Evolutionary conservation across 139 green algal genomes (phyloP).

Genomic region (Micromonas commoda): DNA sequence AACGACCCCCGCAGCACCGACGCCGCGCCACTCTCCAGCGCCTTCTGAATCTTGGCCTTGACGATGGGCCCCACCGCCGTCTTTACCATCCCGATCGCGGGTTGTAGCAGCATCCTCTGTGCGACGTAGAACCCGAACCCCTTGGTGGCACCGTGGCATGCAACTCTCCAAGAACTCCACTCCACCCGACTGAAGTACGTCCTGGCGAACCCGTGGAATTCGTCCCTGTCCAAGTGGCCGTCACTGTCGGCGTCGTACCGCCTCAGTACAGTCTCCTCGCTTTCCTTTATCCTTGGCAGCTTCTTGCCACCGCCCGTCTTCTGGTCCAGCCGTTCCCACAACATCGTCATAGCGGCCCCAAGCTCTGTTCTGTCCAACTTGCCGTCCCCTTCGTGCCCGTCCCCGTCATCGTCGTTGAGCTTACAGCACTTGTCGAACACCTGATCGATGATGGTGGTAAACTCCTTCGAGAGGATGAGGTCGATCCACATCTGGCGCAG

Average conservation of each 20-base stretch:
- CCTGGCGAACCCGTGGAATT: not conserved
- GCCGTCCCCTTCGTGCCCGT: too few species aligned
- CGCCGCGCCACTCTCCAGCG: too few species aligned
- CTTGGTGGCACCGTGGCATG: too few species aligned
- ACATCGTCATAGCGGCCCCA: not conserved
- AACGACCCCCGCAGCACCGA: too few species aligned
- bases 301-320: not conserved
- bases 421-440: not conserved
- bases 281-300: not conserved
- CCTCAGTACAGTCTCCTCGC: not conserved
- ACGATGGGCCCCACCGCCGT: too few species aligned
- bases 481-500: not conserved
- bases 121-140: too few species aligned
- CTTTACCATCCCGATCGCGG: too few species aligned
- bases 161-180: not conserved
- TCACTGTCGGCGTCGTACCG: not conserved
- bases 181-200: not conserved
- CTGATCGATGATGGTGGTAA: not conserved
- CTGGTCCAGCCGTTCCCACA: not conserved
- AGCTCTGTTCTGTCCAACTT: not conserved
- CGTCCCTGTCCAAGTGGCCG: not conserved
- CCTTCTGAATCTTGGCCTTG: too few species aligned
- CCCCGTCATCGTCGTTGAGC: not conserved
- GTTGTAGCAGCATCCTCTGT: too few species aligned
- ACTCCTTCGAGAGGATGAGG: not conserved